Percentiles rank a stretch among this genome's conserved stretches.
phyloP scores from a whole-genome alignment of 1,284 basidiomycete genomes.

The Mycosarcoma mackinlayi region DNA sequence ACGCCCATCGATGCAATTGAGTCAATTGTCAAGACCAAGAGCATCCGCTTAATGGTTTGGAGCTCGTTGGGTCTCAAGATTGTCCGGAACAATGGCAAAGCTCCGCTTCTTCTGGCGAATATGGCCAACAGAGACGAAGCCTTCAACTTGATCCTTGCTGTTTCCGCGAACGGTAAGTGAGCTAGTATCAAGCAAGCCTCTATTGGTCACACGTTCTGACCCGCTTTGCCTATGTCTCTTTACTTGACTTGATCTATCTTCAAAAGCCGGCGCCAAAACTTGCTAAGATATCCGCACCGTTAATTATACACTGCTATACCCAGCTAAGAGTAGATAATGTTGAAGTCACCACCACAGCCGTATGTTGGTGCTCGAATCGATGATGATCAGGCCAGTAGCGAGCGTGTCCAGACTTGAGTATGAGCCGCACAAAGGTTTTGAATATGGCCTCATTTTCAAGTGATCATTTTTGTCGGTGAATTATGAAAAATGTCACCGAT shows the following conservation, averaged over 20 bases:
- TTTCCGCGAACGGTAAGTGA: conserved; percentile 47
- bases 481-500: not conserved
- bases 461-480: not conserved
- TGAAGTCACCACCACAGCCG: no score
- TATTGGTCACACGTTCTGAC: no score
- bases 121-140: conserved; percentile 64
- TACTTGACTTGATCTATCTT: not conserved
- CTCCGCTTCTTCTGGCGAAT: conserved; percentile 57
- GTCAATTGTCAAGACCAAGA: conserved; percentile 64
- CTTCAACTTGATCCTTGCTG: conserved; percentile 64
- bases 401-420: no score
- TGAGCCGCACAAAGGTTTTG: no score
- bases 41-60: conserved; percentile 60
- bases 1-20: conserved; percentile 60
- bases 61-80: conserved; percentile 62
- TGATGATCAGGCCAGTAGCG: no score
- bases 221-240: not conserved
- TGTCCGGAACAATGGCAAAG: conserved; percentile 53
- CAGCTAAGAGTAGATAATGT: not conserved
- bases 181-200: not conserved
- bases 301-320: not conserved
- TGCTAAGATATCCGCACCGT: not conserved
- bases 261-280: conserved; percentile 19
- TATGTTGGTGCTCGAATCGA: not conserved
- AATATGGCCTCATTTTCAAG: not conserved